Evolutionary conservation across 768 basidiomycete species (phyloP), one percentile per base, ranked within the genome.

Genomic region (Suillus hirtellus): DNA sequence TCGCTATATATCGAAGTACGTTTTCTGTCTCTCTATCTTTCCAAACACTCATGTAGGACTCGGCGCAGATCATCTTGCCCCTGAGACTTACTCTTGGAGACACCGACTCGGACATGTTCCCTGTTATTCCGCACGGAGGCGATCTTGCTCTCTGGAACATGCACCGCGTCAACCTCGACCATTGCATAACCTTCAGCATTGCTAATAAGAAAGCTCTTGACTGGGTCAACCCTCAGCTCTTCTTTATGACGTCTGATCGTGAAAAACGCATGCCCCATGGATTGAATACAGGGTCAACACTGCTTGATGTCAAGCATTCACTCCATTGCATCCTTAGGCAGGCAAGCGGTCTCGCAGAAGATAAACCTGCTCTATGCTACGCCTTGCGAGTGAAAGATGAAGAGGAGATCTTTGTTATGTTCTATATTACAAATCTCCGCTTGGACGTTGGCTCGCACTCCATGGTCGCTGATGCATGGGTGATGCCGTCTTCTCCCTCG

Each of bases 361-460:
- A 63, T 53, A 59, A 66, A 53, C 27, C 64, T 60, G 64, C 62
- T 35, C 62, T 73, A 27, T 62, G 68, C 37, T 72, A 71, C 11
- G 64, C 50, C 1, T 40, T 78, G 52, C 66, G 27, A 50, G 27
- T 0, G 14, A 27, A 62, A 3, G 59, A 69, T 5, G 63, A 64
- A 12, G 43, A 42, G 1, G 62, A 71, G 11, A 10, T 55, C n/a
- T 66, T 83, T 61, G 78, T 81, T 0, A 27, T 86, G 31, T 69
- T 88, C 49, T 80, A 87, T 65, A 67, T 87, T 62, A 76, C 77
- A 42, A 69, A 72, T 34, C 69, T 87, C 49, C 77, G 81, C 5
- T 73, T 82, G 38, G 86, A 88, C 65, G 61, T 83, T 10, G 70
- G 76, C 2, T 79, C 81, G 1, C 80, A 84, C 65, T 85, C 85